Percentiles rank a stretch among this genome's conserved stretches.
These are phyloP conservation scores for Hordeum marinum DNA, from an alignment of 176 grass and related monocot genomes.

Conservation along the genomic window DNA sequence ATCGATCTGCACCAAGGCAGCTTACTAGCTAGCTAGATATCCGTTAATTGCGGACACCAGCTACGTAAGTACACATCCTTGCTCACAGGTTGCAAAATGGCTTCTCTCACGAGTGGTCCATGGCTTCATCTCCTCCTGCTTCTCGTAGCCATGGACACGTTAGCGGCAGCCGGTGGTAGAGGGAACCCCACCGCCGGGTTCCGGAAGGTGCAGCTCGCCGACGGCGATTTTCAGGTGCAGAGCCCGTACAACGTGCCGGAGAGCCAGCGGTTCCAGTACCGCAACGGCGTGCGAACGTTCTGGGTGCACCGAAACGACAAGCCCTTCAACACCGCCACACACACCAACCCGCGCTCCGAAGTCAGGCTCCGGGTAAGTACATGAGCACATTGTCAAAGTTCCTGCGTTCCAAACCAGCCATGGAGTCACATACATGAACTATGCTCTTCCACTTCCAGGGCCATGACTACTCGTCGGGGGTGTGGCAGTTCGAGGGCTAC, in stretches of 20 bases:
- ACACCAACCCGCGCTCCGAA: slow-evolving; percentile 40
- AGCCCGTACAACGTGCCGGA: slow-evolving; percentile 31
- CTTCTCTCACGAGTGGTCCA: no score
- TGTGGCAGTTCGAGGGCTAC: slow-evolving; percentile 57
- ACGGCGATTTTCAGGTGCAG: slow-evolving; percentile 20
- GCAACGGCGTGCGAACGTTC: slow-evolving; percentile 15
- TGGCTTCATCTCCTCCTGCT: no score
- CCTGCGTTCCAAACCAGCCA: neutral
- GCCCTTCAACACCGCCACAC: neutral
- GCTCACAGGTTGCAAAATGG: no score
- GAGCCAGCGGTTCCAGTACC: neutral
- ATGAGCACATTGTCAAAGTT: no score
- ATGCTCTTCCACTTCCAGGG: neutral
- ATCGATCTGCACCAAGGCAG: no score
- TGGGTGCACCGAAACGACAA: slow-evolving; percentile 31
- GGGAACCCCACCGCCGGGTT: slow-evolving; percentile 21
- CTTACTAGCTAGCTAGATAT: no score
- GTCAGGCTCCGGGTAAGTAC: slow-evolving; percentile 21
- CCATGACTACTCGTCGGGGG: slow-evolving; percentile 37
- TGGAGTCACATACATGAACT: neutral
- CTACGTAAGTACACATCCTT: no score
- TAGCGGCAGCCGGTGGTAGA: neutral
- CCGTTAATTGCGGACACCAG: no score
- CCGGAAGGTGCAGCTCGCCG: slow-evolving; percentile 14
- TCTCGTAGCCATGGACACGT: no score